phyloP scores from a whole-genome alignment of 2,329 filamentous ascomycete species.

The Nemania diffusa region DNA sequence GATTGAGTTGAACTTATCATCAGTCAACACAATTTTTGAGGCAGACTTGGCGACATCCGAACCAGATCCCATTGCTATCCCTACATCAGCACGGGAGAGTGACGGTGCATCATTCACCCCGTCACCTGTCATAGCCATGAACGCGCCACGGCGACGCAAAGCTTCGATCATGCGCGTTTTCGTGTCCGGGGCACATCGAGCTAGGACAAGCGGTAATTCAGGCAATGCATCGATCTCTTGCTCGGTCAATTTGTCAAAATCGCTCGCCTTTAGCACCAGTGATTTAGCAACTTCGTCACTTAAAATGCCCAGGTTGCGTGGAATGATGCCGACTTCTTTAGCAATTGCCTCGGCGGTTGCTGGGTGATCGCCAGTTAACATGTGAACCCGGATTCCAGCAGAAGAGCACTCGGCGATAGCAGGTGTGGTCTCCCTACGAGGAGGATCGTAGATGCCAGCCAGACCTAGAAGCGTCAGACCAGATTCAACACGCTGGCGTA shows the following conservation, averaged over 20 bases:
- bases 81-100: constrained; percentile 82
- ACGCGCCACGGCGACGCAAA: constrained; percentile 78
- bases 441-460: constrained; percentile 86
- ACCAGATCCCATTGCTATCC: constrained; percentile 90
- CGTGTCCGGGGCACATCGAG: constrained; percentile 84
- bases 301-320: constrained; percentile 67
- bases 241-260: constrained; percentile 82
- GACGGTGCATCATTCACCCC: constrained; percentile 89
- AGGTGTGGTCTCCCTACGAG: constrained; percentile 79
- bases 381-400: constrained; percentile 82
- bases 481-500: constrained; percentile 72
- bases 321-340: constrained; percentile 80
- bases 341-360: constrained; percentile 83
- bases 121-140: constrained; percentile 89
- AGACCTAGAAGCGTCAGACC: constrained; percentile 81
- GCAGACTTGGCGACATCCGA: constrained; percentile 88
- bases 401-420: constrained; percentile 76
- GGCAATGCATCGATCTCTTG: constrained; percentile 79
- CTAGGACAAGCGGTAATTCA: constrained; percentile 82
- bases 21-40: constrained; percentile 82
- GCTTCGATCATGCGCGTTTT: constrained; percentile 94
- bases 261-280: constrained; percentile 78
- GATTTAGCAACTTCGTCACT: constrained; percentile 71
- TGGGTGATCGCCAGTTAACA: constrained; percentile 86
- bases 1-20: constrained; percentile 90